Evolutionary conservation across 2,329 filamentous ascomycete species (phyloP), one percentile per base, ranked within the genome.

Genomic region (Penicillium thymicola): DNA sequence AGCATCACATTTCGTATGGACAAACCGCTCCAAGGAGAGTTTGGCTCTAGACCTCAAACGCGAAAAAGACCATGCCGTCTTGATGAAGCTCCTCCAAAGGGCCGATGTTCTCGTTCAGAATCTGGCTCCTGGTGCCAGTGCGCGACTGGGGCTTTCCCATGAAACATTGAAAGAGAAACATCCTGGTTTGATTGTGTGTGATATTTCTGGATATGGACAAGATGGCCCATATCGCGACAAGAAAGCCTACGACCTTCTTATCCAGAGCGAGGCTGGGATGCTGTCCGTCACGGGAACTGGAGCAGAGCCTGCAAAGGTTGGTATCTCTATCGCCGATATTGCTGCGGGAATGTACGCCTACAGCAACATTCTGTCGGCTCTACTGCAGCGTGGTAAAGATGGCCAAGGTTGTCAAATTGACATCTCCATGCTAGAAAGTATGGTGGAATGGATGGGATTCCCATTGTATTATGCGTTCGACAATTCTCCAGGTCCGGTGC

Each of bases 361-460:
- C 61, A 76, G 73, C 27, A 81, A 78, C 51, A 81, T 83, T 37
- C 67, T 83, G 4, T 78, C 78, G 0, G 81, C 81, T 0, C 58
- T 83, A 4, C 62, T 82, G 21, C 77, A 80, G 60, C 76, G 82
- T 0, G 70, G 67, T 1, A 81, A 78, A 59, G 80, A 80, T 0
- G 79, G 80, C 0, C 69, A 70, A 30, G 82, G 82, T 0, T 78
- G 75, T 32, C 73, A 76, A 18, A 74, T 84, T 21, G 82, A 85
- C 42, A 79, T 85, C 16, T 82, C 80, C 2, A 85, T 85, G 82
- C 71, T 85, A 8, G 82, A 85, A 64, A 77, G 78, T 46, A 82
- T 84, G 81, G 74, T 78, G 0, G 82, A 85, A 62, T 85, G 82
- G 82, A 85, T 84, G 82, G 72, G 72, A 0, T 85, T 83, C 46